phyloP scores from a whole-genome alignment of 345 rosid genomes.

The Moricandia moricandioides region DNA sequence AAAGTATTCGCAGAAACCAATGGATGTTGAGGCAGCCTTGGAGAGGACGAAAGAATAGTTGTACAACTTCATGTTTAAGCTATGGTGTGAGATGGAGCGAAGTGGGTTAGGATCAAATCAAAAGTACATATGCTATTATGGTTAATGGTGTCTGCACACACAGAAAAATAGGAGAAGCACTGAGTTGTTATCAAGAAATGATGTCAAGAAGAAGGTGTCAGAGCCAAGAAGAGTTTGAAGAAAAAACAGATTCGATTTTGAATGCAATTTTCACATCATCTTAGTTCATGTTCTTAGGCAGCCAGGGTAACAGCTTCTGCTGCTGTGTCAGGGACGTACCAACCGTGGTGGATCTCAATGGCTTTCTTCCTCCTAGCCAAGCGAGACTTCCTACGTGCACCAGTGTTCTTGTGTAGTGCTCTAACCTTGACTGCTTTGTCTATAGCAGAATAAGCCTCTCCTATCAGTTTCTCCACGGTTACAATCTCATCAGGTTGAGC shows the following conservation, averaged over 20 bases:
- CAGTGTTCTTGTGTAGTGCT: slow-evolving; percentile 76
- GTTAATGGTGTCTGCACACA: slow-evolving; percentile 53
- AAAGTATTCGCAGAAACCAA: slow-evolving; percentile 45
- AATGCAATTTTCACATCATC: slow-evolving; percentile 15
- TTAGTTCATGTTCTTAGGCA: slow-evolving; percentile 23
- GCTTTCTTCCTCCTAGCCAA: slow-evolving; percentile 89
- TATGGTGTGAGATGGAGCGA: slow-evolving; percentile 71
- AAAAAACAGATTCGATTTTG: slow-evolving; percentile 1
- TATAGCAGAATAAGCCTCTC: slow-evolving; percentile 78
- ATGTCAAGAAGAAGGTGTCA: slow-evolving; percentile 51
- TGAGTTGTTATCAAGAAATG: slow-evolving; percentile 58
- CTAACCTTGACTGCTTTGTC: slow-evolving; percentile 84
- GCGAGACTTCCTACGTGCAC: slow-evolving; percentile 77
- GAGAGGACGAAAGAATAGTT: too few relatives aligned
- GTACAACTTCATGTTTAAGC: not conserved
- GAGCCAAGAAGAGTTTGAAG: slow-evolving; percentile 55
- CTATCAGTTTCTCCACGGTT: slow-evolving; percentile 71
- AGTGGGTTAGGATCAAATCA: slow-evolving; percentile 64
- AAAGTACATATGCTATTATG: slow-evolving; percentile 63
- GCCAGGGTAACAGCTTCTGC: slow-evolving; percentile 28
- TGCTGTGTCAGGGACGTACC: slow-evolving; percentile 67
- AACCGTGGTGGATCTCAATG: slow-evolving; percentile 83
- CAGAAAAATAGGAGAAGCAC: slow-evolving; percentile 50
- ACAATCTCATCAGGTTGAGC: slow-evolving; percentile 75
- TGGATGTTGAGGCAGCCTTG: slow-evolving; percentile 39